A percentile compares a stretch with the other conserved stretches of the same genome.
Conservation (phyloP, 345 rosid species). For the Salix arbutifolia region DNA sequence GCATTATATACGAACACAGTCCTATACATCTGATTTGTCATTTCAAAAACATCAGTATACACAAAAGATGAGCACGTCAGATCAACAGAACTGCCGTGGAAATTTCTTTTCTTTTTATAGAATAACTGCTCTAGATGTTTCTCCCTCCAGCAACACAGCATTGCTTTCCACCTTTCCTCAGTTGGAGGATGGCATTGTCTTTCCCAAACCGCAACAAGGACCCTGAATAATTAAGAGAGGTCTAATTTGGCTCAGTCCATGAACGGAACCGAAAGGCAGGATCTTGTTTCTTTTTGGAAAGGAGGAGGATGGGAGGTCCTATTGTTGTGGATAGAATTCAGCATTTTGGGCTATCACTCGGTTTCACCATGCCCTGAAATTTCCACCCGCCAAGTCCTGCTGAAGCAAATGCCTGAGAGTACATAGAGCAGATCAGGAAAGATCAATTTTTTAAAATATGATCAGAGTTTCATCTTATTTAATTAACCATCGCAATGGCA, state of each 20-base stretch:
- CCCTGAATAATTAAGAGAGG: background rate
- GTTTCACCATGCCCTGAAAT: slow-evolving; percentile 80
- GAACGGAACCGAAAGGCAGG: background rate
- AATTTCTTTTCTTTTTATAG: background rate
- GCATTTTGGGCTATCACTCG: slow-evolving; percentile 27
- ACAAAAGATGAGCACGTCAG: background rate
- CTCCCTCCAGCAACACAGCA: background rate
- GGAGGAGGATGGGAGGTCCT: background rate
- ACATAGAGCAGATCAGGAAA: slow-evolving; percentile 12
- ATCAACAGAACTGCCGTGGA: background rate
- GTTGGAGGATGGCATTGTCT: background rate
- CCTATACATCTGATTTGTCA: background rate
- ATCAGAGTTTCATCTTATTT: background rate
- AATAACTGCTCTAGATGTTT: background rate
- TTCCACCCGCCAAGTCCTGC: slow-evolving; percentile 97
- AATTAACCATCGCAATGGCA: background rate
- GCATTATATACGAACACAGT: background rate
- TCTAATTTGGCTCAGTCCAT: background rate
- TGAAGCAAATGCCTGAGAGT: slow-evolving; percentile 62
- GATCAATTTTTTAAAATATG: background rate
- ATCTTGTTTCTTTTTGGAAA: background rate
- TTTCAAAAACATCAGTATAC: background rate
- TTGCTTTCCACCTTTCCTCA: background rate
- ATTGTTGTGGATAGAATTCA: background rate
- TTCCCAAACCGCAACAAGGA: background rate